phyloP scores from a whole-genome alignment of 2,329 filamentous ascomycete genomes.

The Chaetomium globosum region DNA sequence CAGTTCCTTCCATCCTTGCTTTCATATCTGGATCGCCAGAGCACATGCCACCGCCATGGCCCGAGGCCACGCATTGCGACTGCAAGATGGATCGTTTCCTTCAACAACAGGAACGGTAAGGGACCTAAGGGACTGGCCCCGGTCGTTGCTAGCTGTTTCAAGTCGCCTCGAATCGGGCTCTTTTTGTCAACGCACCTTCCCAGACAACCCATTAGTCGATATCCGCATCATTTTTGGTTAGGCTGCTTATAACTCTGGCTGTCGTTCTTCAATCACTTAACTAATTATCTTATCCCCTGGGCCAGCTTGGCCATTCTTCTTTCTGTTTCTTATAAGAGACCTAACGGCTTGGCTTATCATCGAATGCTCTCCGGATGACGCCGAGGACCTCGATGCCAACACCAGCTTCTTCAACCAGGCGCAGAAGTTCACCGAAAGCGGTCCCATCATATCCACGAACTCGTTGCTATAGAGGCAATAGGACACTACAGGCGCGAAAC shows the following conservation, averaged over 20 bases:
- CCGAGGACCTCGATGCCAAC: neutral
- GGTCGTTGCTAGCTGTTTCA: neutral
- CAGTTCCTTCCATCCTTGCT: neutral
- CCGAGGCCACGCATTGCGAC: neutral
- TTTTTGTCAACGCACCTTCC: neutral
- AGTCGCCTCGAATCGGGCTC: neutral
- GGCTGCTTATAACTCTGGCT: neutral
- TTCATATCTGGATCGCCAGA: neutral
- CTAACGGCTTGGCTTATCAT: neutral
- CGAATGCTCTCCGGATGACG: neutral
- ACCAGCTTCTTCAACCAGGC: neutral
- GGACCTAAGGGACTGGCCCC: neutral
- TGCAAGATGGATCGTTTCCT: neutral
- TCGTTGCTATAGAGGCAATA: neutral
- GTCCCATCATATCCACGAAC: neutral
- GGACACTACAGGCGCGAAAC: neutral
- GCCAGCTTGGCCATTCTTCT: neutral
- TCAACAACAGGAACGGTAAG: neutral
- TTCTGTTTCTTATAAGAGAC: neutral
- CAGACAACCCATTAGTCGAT: neutral
- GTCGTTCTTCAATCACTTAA: neutral
- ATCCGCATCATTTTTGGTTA: neutral
- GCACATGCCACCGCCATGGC: neutral
- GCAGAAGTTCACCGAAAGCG: neutral
- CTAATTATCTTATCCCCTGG: neutral